Evolutionary conservation across 352 stramenopile species (phyloP).

Genomic region (Pythium volutum): DNA sequence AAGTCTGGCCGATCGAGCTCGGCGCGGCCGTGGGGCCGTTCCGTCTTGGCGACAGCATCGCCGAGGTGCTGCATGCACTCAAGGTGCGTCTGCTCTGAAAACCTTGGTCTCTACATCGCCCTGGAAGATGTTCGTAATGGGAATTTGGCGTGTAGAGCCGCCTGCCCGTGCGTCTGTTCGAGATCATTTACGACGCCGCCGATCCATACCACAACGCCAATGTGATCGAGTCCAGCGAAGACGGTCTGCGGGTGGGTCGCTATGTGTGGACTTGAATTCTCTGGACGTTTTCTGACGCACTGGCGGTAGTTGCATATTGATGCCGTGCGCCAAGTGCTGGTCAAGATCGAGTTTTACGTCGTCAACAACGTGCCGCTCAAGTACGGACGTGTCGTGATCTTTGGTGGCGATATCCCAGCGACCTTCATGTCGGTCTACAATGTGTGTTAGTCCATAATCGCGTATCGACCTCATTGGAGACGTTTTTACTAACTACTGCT

Average conservation of each 20-base stretch:
- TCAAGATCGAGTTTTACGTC: conserved; percentile 74
- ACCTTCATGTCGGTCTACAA: conserved; percentile 90
- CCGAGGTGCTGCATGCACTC: conserved; percentile 70
- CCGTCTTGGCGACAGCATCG: conserved; percentile 66
- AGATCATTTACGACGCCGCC: conserved; percentile 71
- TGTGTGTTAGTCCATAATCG: conserved; percentile 28
- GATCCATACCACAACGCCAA: conserved; percentile 64
- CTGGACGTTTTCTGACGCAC: not conserved
- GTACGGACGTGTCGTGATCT: conserved; percentile 81
- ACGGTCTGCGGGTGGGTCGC: conserved; percentile 51
- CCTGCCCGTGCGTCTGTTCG: conserved; percentile 63
- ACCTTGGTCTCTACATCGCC: not conserved
- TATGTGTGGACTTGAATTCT: not conserved
- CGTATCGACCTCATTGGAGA: not conserved
- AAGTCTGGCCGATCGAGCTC: conserved; percentile 84
- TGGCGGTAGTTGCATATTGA: conserved; percentile 68
- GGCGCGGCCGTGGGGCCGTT: conserved; percentile 77
- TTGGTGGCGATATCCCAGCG: conserved; percentile 67
- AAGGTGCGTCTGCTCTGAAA: conserved; percentile 40
- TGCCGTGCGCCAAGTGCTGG: conserved; percentile 60
- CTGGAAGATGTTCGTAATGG: not conserved
- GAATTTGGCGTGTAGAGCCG: conserved; percentile 34
- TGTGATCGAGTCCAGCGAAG: conserved; percentile 63
- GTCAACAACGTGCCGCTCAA: conserved; percentile 76
- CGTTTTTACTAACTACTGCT: not conserved